Percentiles rank a stretch among this genome's conserved stretches.
phyloP scores from a whole-genome alignment of 2,329 filamentous ascomycete species.

The Neocucurbitaria cava region DNA sequence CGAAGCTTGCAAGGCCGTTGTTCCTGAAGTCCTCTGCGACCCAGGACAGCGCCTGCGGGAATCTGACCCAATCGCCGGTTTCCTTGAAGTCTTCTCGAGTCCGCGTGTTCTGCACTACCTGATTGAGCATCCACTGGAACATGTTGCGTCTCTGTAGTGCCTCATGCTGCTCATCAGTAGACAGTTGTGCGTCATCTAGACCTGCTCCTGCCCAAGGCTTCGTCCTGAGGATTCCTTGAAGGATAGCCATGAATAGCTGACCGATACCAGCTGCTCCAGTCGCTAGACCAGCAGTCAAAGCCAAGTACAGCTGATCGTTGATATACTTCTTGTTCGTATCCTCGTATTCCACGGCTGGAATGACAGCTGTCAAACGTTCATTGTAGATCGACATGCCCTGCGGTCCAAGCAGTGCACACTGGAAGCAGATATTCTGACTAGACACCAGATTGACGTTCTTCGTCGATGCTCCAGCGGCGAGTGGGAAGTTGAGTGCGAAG shows the following conservation, averaged over 20 bases:
- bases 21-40: conserved; percentile 32
- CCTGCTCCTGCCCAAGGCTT: conserved; percentile 39
- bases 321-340: conserved; percentile 44
- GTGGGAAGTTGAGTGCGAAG: conserved; percentile 45
- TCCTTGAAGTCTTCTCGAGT: conserved; percentile 43
- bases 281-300: conserved; percentile 37
- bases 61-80: conserved; percentile 37
- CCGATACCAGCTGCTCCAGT: conserved; percentile 39
- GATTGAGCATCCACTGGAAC: conserved; percentile 39
- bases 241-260: conserved; percentile 43
- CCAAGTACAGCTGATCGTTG: conserved; percentile 41
- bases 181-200: conserved; percentile 5
- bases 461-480: conserved; percentile 35
- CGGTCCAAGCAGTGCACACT: conserved; percentile 37
- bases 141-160: conserved; percentile 23
- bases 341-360: conserved; percentile 37
- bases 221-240: conserved; percentile 30
- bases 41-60: conserved; percentile 36
- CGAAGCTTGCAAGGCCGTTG: conserved; percentile 38
- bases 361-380: conserved; percentile 35
- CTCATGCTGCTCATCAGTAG: conserved; percentile 20
- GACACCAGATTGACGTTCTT: conserved; percentile 38
- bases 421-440: conserved; percentile 45
- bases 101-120: conserved; percentile 33
- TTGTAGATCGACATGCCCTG: conserved; percentile 38